phyloP scores from a whole-genome alignment of 352 stramenopile species.

The Pythium rhizo-oryzae region DNA sequence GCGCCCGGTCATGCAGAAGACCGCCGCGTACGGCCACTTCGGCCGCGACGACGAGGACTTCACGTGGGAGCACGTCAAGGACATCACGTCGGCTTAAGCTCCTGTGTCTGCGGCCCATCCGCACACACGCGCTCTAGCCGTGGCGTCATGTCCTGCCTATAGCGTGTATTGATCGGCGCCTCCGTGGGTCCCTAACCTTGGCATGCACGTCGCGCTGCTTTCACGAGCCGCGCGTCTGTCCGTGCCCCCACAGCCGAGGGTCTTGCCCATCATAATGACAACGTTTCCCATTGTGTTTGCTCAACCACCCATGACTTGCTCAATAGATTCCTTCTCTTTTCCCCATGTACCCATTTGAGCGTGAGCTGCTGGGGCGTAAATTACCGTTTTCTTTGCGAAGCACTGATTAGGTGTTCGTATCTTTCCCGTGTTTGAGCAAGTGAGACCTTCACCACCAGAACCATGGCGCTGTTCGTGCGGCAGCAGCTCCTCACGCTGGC shows the following conservation, averaged over 20 bases:
- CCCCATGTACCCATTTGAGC: background rate
- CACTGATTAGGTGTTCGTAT: too few species aligned
- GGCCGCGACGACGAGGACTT: slow-evolving; percentile 98
- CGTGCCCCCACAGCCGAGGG: slow-evolving; percentile 22
- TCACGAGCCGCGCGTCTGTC: slow-evolving; percentile 15
- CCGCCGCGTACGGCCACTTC: slow-evolving; percentile 99
- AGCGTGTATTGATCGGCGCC: slow-evolving; percentile 30
- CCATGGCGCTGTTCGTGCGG: slow-evolving; percentile 24
- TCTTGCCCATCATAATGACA: slow-evolving; percentile 31
- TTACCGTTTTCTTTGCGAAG: slow-evolving; percentile 4
- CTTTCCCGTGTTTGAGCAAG: too few species aligned
- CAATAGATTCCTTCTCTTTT: slow-evolving; percentile 9
- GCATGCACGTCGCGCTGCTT: slow-evolving; percentile 21
- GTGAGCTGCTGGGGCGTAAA: background rate
- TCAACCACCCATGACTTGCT: slow-evolving; percentile 9
- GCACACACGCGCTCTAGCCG: slow-evolving; percentile 19
- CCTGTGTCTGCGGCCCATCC: slow-evolving; percentile 15
- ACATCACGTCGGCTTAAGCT: slow-evolving; percentile 69
- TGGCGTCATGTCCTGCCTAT: slow-evolving; percentile 22
- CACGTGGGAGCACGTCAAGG: slow-evolving; percentile 98
- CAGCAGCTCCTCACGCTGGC: slow-evolving; percentile 28
- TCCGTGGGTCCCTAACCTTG: slow-evolving; percentile 9
- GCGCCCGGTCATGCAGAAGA: slow-evolving; percentile 98
- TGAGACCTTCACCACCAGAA: background rate
- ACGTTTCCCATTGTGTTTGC: slow-evolving; percentile 24